Conservation (phyloP, 2,329 filamentous ascomycete genomes). For the Aspergillus fischeri region DNA sequence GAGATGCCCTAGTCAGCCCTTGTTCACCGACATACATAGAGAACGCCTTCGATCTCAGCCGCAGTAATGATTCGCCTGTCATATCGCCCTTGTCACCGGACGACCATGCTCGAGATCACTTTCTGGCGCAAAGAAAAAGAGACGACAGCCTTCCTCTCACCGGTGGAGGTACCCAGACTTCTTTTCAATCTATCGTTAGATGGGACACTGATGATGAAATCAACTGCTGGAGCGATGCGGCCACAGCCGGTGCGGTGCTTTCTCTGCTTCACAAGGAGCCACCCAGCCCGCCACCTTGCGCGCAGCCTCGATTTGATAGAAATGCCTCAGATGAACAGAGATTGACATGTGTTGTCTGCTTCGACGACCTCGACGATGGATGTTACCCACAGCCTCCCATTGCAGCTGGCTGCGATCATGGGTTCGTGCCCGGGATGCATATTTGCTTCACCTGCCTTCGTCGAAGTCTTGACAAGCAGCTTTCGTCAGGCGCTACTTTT, state of each 20-base stretch:
- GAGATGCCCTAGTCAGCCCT: background rate
- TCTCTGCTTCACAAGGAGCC: constrained; percentile 15
- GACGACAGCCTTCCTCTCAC: background rate
- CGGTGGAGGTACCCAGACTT: background rate
- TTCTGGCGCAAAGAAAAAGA: background rate
- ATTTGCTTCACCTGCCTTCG: constrained; percentile 14
- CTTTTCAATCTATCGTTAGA: background rate
- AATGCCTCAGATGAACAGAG: background rate
- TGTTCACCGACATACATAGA: background rate
- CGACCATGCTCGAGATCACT: background rate
- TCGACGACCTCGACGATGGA: constrained; percentile 4
- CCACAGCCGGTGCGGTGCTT: constrained; percentile 14
- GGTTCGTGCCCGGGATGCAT: constrained; percentile 5
- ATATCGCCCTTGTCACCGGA: background rate
- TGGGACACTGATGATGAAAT: background rate
- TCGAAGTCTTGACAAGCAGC: constrained; percentile 12
- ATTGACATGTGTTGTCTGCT: constrained; percentile 11
- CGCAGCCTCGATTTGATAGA: background rate
- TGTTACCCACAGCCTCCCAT: constrained; percentile 11
- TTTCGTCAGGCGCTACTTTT: constrained; percentile 1
- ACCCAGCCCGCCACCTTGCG: background rate
- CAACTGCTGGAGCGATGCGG: constrained; percentile 14
- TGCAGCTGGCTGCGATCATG: constrained; percentile 13
- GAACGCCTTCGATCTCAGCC: background rate
- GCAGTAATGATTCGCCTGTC: background rate